Evolutionary conservation across 768 basidiomycete species (phyloP).

Genomic region (Mycena galericulata): DNA sequence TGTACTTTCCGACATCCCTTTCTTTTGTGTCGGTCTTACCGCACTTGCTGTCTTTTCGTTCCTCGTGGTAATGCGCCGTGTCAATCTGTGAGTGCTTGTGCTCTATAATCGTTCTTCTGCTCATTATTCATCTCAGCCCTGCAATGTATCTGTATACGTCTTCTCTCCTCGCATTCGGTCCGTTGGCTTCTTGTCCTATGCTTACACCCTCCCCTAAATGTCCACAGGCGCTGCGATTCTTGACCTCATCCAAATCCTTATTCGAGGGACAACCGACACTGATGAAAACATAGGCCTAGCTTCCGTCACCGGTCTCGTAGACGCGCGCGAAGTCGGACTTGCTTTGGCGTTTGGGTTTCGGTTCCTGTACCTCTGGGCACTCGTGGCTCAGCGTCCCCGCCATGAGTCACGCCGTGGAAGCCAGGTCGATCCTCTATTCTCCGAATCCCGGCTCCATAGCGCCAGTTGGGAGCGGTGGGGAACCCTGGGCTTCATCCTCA

Average conservation of each 20-base stretch:
- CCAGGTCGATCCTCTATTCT: slow-evolving; percentile 33
- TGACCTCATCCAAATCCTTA: slow-evolving; percentile 69
- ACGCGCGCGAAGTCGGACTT: slow-evolving; percentile 69
- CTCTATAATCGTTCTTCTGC: slow-evolving; percentile 7
- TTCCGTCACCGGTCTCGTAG: slow-evolving; percentile 54
- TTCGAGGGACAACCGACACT: slow-evolving; percentile 46
- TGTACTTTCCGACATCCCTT: slow-evolving; percentile 73
- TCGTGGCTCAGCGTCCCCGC: slow-evolving; percentile 69
- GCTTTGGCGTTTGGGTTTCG: slow-evolving; percentile 69
- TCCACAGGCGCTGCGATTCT: slow-evolving; percentile 62
- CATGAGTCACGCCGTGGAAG: slow-evolving; percentile 48
- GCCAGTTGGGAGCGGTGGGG: slow-evolving; percentile 80
- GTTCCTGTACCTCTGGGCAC: slow-evolving; percentile 77
- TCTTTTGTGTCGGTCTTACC: slow-evolving; percentile 75
- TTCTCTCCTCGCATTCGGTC: slow-evolving; percentile 65
- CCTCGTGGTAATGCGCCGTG: slow-evolving; percentile 63
- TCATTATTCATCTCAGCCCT: slow-evolving; percentile 47
- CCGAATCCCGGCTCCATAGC: slow-evolving; percentile 54
- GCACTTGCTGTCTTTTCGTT: slow-evolving; percentile 71
- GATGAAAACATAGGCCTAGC: slow-evolving; percentile 39
- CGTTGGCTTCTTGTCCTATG: background rate
- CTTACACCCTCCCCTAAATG: background rate
- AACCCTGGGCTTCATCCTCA: slow-evolving; percentile 60
- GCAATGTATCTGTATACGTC: slow-evolving; percentile 67
- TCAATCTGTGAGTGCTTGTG: slow-evolving; percentile 59